A percentile compares a stretch with the other conserved stretches of the same genome.
phyloP scores from a whole-genome alignment of 495 filamentous ascomycete genomes.

The Podospora comata region DNA sequence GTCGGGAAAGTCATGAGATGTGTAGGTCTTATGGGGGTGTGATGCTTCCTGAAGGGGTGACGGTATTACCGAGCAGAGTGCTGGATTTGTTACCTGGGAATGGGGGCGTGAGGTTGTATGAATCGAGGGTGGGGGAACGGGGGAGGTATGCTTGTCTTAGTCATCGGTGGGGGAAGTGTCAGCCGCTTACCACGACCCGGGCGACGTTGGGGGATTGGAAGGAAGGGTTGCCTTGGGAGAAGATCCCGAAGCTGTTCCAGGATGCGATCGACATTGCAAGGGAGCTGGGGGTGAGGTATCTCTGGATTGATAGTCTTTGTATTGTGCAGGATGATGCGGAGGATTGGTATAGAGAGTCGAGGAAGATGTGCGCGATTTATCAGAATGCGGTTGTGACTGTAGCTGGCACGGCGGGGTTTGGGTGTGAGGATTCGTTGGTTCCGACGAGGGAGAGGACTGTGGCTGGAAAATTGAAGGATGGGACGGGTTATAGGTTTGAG shows the following conservation, averaged over 20 bases:
- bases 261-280: not conserved
- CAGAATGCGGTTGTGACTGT: not conserved
- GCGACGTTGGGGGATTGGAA: not conserved
- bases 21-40: not conserved
- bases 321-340: not conserved
- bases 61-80: not conserved
- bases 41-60: not conserved
- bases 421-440: not conserved
- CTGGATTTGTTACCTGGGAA: not conserved
- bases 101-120: not conserved
- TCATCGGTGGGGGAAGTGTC: not conserved
- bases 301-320: slow-evolving; percentile 6
- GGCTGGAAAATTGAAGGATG: not conserved
- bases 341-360: not conserved
- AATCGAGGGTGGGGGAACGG: not conserved
- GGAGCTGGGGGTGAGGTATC: not conserved
- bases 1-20: not conserved
- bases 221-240: not conserved
- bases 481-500: not conserved
- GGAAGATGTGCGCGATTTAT: not conserved
- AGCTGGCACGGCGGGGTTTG: not conserved
- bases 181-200: not conserved
- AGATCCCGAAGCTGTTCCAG: not conserved
- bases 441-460: not conserved
- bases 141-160: not conserved